phyloP scores from a whole-genome alignment of 75 land plant species.

The Azolla pinnata region DNA sequence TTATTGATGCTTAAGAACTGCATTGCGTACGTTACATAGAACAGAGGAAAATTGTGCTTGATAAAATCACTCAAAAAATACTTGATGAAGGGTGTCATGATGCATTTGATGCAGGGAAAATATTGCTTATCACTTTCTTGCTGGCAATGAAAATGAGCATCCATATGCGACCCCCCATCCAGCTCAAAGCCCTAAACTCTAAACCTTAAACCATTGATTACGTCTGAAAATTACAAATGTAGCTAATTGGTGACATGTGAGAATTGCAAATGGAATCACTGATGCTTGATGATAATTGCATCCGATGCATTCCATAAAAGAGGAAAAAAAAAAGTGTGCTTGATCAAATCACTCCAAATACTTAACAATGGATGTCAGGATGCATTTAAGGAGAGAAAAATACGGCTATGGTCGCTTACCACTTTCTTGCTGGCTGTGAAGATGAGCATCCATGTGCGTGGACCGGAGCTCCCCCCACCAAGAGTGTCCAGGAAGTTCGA shows the following conservation, averaged over 20 bases:
- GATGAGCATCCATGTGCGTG: slow-evolving; percentile 90
- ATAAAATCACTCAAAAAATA: not conserved
- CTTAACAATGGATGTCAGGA: not conserved
- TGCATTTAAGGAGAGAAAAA: not conserved
- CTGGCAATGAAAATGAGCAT: slow-evolving; percentile 56
- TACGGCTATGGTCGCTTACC: too few species aligned
- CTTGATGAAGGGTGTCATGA: not conserved
- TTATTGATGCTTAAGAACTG: not conserved
- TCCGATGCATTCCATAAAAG: too few species aligned
- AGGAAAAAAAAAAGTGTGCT: too few species aligned
- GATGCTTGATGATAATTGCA: too few species aligned
- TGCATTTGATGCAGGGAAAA: not conserved
- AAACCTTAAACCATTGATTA: not conserved
- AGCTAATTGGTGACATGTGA: not conserved
- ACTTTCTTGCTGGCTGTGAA: slow-evolving; percentile 46
- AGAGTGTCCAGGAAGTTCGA: slow-evolving; percentile 50
- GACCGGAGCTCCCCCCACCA: slow-evolving; percentile 80
- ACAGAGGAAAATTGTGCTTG: not conserved
- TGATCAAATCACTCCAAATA: not conserved
- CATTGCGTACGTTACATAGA: not conserved
- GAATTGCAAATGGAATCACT: not conserved
- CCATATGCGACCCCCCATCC: not conserved
- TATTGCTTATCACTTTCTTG: slow-evolving; percentile 31
- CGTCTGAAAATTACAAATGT: not conserved
- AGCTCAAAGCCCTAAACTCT: not conserved